phyloP scores from a whole-genome alignment of 306 rosid genomes.

The Vicia faba region DNA sequence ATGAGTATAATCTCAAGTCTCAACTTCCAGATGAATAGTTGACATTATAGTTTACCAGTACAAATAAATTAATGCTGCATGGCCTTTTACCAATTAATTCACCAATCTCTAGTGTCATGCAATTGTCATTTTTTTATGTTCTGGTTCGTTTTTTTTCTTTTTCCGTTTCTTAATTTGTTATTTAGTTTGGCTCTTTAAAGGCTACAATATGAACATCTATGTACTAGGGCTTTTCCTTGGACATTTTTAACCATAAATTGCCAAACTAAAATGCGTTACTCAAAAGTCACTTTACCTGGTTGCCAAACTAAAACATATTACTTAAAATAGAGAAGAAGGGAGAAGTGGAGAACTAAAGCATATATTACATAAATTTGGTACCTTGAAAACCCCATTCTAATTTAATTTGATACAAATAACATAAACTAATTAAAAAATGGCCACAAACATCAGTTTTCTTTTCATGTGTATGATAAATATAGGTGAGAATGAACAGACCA shows the following conservation, averaged over 20 bases:
- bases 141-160: background rate
- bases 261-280: no score
- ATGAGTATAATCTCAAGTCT: background rate
- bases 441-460: conserved; percentile 24
- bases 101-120: conserved; percentile 14
- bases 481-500: conserved; percentile 62
- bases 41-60: conserved; percentile 13
- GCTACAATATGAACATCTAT: conserved; percentile 17
- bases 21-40: conserved; percentile 2
- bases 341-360: no score
- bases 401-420: conserved; percentile 21
- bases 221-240: conserved; percentile 9
- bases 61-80: conserved; percentile 17
- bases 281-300: no score
- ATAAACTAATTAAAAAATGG: no score
- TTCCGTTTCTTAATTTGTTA: background rate
- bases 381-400: conserved; percentile 10
- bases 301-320: no score
- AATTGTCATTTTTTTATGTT: conserved; percentile 5
- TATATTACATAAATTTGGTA: background rate
- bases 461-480: conserved; percentile 9
- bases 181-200: conserved; percentile 3
- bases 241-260: conserved; percentile 6
- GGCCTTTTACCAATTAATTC: conserved; percentile 20
- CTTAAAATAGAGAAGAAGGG: no score